phyloP scores from a whole-genome alignment of 139 green algal species.

The Volvox reticuliferus region DNA sequence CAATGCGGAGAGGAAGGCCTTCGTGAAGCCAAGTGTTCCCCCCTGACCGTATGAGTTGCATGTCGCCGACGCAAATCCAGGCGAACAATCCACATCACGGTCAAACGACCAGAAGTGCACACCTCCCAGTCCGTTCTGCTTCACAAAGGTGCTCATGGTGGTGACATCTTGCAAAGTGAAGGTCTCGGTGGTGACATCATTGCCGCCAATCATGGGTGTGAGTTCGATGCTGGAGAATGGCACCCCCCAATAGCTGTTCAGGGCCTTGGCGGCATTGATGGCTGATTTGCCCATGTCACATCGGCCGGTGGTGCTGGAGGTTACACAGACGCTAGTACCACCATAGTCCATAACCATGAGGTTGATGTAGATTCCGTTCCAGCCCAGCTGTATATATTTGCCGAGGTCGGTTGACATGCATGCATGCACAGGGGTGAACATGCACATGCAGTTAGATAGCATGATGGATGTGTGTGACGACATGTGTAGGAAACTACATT shows the following conservation, averaged over 20 bases:
- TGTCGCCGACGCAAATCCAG: not conserved
- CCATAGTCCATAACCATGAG: conserved; percentile 39
- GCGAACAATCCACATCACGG: not conserved
- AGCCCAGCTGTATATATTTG: not conserved
- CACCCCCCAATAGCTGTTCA: conserved; percentile 12
- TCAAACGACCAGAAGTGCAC: not conserved
- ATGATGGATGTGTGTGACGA: too few species aligned
- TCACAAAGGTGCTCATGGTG: not conserved
- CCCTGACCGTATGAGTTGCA: not conserved
- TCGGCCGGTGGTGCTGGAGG: not conserved
- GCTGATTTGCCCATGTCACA: conserved; percentile 47
- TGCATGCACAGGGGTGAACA: too few species aligned
- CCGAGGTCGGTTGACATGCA: too few species aligned
- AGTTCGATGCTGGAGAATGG: conserved; percentile 41
- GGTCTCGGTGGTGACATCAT: conserved; percentile 7
- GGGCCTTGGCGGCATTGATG: conserved; percentile 8
- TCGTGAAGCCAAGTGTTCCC: not conserved
- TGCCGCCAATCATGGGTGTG: conserved; percentile 50
- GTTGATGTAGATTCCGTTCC: conserved; percentile 48
- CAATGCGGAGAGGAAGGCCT: not conserved
- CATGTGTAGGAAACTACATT: too few species aligned
- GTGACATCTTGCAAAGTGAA: conserved; percentile 36
- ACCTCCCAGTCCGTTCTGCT: not conserved
- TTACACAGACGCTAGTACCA: not conserved
- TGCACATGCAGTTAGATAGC: too few species aligned